Conservation (phyloP, 768 basidiomycete genomes). For the Amanita brunnescens region DNA sequence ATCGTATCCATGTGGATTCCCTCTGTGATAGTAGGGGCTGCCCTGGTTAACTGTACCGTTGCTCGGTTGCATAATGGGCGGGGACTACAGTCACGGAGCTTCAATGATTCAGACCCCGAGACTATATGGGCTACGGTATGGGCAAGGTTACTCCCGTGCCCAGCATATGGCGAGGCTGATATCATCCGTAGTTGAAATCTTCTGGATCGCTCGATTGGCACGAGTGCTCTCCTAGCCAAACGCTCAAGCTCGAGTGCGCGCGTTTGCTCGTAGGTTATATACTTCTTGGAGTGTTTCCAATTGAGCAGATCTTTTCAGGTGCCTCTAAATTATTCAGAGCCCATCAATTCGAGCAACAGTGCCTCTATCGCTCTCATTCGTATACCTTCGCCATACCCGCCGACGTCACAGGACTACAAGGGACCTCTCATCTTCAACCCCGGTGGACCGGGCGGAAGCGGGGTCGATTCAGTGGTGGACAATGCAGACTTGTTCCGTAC, state of each 20-base stretch:
- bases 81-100: too few relatives aligned
- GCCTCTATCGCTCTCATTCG: conserved; percentile 36
- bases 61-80: too few relatives aligned
- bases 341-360: conserved; percentile 19
- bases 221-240: too few relatives aligned
- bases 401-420: conserved; percentile 22
- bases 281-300: too few relatives aligned
- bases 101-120: too few relatives aligned
- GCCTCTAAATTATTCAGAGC: conserved; percentile 36
- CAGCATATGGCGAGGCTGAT: background rate
- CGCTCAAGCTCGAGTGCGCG: background rate
- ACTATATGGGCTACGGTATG: too few relatives aligned
- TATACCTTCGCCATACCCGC: conserved; percentile 24
- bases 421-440: conserved; percentile 29
- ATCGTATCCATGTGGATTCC: too few relatives aligned
- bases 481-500: conserved; percentile 18
- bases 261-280: background rate
- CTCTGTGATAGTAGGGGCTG: too few relatives aligned
- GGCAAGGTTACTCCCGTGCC: too few relatives aligned
- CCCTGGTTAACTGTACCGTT: too few relatives aligned
- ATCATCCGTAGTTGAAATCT: background rate
- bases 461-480: conserved; percentile 21
- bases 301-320: conserved; percentile 21
- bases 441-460: conserved; percentile 41
- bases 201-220: background rate